Conservation (phyloP, 306 rosid species). For the Heteromeles arbutifolia region DNA sequence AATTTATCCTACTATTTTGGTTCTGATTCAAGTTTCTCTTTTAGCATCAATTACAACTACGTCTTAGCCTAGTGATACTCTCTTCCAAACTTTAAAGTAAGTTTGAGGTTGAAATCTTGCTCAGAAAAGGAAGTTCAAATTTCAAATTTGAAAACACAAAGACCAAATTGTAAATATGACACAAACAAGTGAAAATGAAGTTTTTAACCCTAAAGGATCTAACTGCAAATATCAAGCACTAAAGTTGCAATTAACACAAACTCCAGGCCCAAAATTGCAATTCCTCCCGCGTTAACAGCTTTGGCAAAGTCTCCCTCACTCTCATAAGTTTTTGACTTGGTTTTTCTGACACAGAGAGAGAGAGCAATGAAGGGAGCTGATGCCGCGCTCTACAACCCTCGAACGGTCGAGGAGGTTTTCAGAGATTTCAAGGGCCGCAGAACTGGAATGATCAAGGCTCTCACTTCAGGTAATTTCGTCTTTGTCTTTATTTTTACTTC, state of each 20-base stretch:
- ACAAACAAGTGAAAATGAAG: neutral
- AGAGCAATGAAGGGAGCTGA: constrained; percentile 48
- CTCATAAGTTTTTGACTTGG: constrained; percentile 5
- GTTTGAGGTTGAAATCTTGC: too few species aligned
- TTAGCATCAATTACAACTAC: too few species aligned
- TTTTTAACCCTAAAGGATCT: neutral
- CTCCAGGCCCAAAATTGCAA: neutral
- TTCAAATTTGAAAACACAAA: neutral
- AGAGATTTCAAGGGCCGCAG: constrained; percentile 91
- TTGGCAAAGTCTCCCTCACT: neutral
- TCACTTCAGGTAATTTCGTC: constrained; percentile 52
- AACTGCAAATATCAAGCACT: neutral
- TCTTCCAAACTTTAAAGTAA: too few species aligned
- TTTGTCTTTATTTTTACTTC: neutral
- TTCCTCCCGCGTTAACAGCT: neutral
- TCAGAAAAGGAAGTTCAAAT: neutral
- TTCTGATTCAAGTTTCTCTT: too few species aligned
- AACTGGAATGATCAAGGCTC: constrained; percentile 76
- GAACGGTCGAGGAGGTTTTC: constrained; percentile 88
- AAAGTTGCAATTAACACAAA: neutral
- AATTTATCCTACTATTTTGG: too few species aligned
- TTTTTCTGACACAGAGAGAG: neutral
- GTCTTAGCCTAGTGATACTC: too few species aligned
- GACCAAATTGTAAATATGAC: neutral
- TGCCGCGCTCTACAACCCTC: constrained; percentile 62